Evolutionary conservation across 2,329 filamentous ascomycete genomes (phyloP).

Genomic region (Sporothrix luriei): DNA sequence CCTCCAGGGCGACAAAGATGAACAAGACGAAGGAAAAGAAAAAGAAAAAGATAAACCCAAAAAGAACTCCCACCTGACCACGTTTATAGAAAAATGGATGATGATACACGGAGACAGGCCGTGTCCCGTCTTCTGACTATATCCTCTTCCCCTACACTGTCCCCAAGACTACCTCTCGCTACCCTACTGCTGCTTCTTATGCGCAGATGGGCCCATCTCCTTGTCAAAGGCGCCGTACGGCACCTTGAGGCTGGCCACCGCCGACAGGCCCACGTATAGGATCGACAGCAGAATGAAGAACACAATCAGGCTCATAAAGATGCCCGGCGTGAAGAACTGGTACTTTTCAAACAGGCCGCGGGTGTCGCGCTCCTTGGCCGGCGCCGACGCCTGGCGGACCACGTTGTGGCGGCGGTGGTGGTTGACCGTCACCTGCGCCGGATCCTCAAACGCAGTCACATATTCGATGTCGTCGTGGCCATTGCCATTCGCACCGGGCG

Average conservation of each 20-base stretch:
- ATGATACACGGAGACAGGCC: slow-evolving; percentile 22
- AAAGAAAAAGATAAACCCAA: slow-evolving; percentile 13
- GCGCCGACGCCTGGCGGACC: slow-evolving; percentile 38
- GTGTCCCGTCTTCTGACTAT: slow-evolving; percentile 1
- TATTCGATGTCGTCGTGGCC: slow-evolving; percentile 57
- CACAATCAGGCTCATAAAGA: slow-evolving; percentile 83
- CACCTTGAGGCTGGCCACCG: slow-evolving; percentile 79
- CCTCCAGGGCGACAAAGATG: neutral
- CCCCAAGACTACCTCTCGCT: neutral
- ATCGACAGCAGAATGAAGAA: slow-evolving; percentile 73
- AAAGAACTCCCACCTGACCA: slow-evolving; percentile 22
- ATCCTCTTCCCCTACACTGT: neutral
- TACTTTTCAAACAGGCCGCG: slow-evolving; percentile 83
- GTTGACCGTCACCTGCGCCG: slow-evolving; percentile 63
- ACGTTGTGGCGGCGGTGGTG: slow-evolving; percentile 33
- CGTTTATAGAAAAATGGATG: slow-evolving; percentile 16
- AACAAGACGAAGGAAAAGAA: neutral
- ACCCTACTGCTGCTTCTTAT: slow-evolving; percentile 72
- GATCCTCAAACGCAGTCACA: slow-evolving; percentile 64
- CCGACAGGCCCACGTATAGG: slow-evolving; percentile 74
- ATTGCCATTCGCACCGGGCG: slow-evolving; percentile 38
- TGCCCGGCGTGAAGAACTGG: slow-evolving; percentile 86
- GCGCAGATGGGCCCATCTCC: slow-evolving; percentile 84
- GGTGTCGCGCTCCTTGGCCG: slow-evolving; percentile 48
- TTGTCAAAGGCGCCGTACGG: slow-evolving; percentile 96